Conservation (phyloP, 257 asterid genomes). For the Rhazya stricta region DNA sequence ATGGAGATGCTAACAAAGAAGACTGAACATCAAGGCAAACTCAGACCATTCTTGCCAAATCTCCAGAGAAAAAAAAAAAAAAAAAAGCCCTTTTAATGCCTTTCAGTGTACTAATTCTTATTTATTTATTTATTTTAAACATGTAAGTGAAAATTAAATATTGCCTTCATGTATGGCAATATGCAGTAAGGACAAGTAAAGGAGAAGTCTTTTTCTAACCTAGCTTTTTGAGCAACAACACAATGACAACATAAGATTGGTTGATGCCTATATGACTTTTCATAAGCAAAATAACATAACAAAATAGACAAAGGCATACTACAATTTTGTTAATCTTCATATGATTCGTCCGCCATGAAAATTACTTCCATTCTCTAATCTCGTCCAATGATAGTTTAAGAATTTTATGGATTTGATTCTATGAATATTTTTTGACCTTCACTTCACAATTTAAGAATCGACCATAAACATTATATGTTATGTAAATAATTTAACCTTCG, state of each 20-base stretch:
- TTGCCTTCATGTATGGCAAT: too few species aligned
- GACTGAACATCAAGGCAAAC: background rate
- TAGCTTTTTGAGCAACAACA: background rate
- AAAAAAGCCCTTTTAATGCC: background rate
- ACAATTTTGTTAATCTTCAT: background rate
- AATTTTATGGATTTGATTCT: background rate
- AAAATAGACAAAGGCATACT: background rate
- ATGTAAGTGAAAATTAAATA: too few species aligned
- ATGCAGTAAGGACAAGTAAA: background rate
- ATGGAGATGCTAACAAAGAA: background rate
- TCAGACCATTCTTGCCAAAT: background rate
- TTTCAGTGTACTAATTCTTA: background rate
- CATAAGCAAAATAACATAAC: background rate
- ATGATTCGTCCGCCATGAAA: too few species aligned
- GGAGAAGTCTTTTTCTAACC: slow-evolving; percentile 3
- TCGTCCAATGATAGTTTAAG: background rate
- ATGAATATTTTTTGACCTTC: too few species aligned
- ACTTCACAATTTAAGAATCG: too few species aligned
- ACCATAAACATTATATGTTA: too few species aligned
- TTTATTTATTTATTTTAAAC: too few species aligned
- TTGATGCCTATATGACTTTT: background rate
- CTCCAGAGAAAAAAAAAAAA: background rate
- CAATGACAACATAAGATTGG: background rate
- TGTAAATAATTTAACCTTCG: too few species aligned
- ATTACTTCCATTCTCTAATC: background rate